A percentile compares a stretch with the other conserved stretches of the same genome.
Evolutionary conservation across 164 flowering plant genomes (phyloP).

Genomic region (Aristolochia californica): DNA sequence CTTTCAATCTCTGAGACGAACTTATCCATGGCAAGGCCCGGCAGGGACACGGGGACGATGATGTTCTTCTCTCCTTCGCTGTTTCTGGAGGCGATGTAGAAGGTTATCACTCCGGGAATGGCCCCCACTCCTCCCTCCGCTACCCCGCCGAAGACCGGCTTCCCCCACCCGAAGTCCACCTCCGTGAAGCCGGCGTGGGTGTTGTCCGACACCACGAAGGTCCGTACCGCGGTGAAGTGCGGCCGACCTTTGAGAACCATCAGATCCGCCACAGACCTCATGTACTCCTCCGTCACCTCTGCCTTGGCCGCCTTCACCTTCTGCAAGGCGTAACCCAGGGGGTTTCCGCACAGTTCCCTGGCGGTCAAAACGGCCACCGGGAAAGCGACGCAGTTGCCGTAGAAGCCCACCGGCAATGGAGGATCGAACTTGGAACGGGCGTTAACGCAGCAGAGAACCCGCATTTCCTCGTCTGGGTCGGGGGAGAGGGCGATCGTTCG

Average conservation of each 20-base stretch:
- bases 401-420: slow-evolving; percentile 19
- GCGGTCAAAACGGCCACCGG: slow-evolving; percentile 13
- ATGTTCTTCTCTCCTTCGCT: slow-evolving; percentile 36
- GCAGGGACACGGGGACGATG: slow-evolving; percentile 43
- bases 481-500: slow-evolving; percentile 22
- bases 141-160: slow-evolving; percentile 35
- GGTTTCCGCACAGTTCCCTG: slow-evolving; percentile 8
- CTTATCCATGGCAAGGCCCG: slow-evolving; percentile 37
- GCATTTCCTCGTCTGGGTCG: slow-evolving; percentile 16
- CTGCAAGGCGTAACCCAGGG: slow-evolving; percentile 19
- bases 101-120: slow-evolving; percentile 34
- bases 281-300: slow-evolving; percentile 21
- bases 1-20: slow-evolving; percentile 23
- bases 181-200: slow-evolving; percentile 35
- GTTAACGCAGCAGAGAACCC: slow-evolving; percentile 12
- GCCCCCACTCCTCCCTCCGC: slow-evolving; percentile 37
- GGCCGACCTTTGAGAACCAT: slow-evolving; percentile 25
- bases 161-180: slow-evolving; percentile 65
- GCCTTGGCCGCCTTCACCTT: slow-evolving; percentile 17
- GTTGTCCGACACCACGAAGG: slow-evolving; percentile 38
- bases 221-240: slow-evolving; percentile 20
- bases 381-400: slow-evolving; percentile 17
- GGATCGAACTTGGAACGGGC: slow-evolving; percentile 9
- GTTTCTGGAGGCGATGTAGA: slow-evolving; percentile 23
- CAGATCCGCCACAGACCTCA: slow-evolving; percentile 23